Base-by-base conservation (phyloP, 2,329 filamentous ascomycete species). In the Acephala macrosclerotiorum region DNA sequence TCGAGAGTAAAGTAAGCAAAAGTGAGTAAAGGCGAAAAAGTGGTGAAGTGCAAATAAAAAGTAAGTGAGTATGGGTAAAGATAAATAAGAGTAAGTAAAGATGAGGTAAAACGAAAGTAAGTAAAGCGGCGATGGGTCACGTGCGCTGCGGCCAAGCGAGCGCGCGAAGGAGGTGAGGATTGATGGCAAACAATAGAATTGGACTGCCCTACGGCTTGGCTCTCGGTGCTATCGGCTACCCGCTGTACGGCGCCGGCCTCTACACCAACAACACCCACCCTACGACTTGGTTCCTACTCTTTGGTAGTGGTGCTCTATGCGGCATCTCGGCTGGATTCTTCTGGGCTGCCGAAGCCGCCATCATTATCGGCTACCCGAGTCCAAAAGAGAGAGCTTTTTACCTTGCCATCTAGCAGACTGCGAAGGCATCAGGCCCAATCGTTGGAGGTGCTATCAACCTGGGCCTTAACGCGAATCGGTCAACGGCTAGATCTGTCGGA, bases 211-310 rank as follows among this genome's bases (percentile, higher is more conserved):
- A 77, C 68, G 79, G 79, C 2, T 75, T 82, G 2, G 78, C 79
- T 4, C 64, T 83, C 2, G 82, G 82, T 9, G 78, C 82, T 0
- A 75, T 80, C 11, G 79, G 79, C 2, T 80, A 80, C 51, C 79
- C 79, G 1, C 68, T 80, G 0, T 81, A 81, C 58, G 78, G 77
- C 0, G 78, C 79, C 3, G 78, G 78, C 1, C 66, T 81, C 16
- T 81, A 80, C 66, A 74, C 75, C 25, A 81, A 80, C 72, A 80
- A 78, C 38, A 63, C 73, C 20, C 75, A 71, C 42, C 74, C 76
- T 0, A 77, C 77, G 16, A 80, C 78, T 3, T 80, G 79, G 78
- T 78, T 80, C 55, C 72, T 81, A 66, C 74, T 78, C 6, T 75
- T 80, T 9, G 79, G 78, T 4, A 75, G 72, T 8, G 77, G 72